Percentiles rank a stretch among this genome's conserved stretches.
phyloP scores from a whole-genome alignment of 768 basidiomycete genomes.

The Cystobasidiopsis lactophilus region DNA sequence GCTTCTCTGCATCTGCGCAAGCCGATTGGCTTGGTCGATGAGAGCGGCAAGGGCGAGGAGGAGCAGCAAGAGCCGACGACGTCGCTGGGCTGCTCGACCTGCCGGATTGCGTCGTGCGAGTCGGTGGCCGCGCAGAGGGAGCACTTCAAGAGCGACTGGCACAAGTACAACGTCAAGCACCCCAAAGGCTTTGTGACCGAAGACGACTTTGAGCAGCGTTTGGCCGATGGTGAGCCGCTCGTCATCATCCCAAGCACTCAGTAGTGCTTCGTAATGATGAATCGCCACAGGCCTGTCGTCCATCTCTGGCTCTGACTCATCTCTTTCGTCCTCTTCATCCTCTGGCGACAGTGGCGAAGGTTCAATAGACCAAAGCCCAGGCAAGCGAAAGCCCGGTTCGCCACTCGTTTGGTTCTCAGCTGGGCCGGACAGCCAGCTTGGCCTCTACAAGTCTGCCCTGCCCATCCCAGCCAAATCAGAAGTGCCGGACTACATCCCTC shows the following conservation, averaged over 20 bases:
- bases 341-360: neutral
- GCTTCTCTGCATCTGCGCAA: conserved; percentile 7
- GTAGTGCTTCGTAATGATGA: conserved; percentile 18
- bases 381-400: neutral
- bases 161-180: conserved; percentile 71
- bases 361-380: neutral
- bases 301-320: conserved; percentile 64
- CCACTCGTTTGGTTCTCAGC: conserved; percentile 80
- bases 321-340: conserved; percentile 16
- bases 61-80: neutral
- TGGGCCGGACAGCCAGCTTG: conserved; percentile 55
- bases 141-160: conserved; percentile 92
- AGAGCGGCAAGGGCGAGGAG: conserved; percentile 4
- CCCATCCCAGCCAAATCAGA: conserved; percentile 27
- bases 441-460: conserved; percentile 59
- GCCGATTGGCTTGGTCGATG: neutral
- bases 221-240: conserved; percentile 49
- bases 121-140: conserved; percentile 59
- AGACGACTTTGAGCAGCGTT: conserved; percentile 44
- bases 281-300: conserved; percentile 49
- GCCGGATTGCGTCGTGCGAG: conserved; percentile 29
- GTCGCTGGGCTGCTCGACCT: conserved; percentile 17
- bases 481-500: conserved; percentile 32
- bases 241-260: neutral
- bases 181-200: conserved; percentile 40